Evolutionary conservation across 2,329 filamentous ascomycete genomes (phyloP), one percentile per base, ranked within the genome.

Genomic region (Trichophyton rubrum): DNA sequence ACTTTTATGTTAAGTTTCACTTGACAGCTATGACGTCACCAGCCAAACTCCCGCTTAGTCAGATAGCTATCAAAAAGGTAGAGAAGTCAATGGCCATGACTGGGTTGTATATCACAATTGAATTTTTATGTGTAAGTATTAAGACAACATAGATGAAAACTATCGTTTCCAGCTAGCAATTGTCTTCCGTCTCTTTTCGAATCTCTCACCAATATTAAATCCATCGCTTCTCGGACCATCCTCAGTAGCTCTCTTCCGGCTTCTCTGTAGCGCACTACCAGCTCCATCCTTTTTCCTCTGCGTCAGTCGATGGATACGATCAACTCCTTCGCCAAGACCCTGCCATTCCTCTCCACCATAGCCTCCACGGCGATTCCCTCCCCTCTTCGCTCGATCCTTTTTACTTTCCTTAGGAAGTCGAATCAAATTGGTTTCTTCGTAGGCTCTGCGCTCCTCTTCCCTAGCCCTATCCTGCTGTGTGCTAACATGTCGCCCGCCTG

Each of bases 311-410:
- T 90, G 87, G 73, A 96, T 96, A 51, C 92, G 82, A 74, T 96
- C 89, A 58, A 91, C 83, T 6, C 90, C 90, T 71, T 91, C 86
- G 61, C 89, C 89, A 51, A 99, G 77, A 27, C 87, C 85, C 64
- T 86, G 83, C 89, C 90, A 97, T 71, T 97, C 93, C 75, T 97
- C 93, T 58, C 93, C 93, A 63, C 92, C 92, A 75, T 88, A 96
- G 73, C 79, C 85, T 75, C 68, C 77, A 71, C 78, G 74, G 61
- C 68, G 68, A 38, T 73, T 70, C 41, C 74, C 71, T 17, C 74
- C 72, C 71, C 82, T 84, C 77, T 88, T 86, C 56, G 84, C 81
- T 62, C 79, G 77, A 3, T 96, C 90, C 77, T 95, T 96, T 80
- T 96, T 97, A 75, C 85, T 88, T 73, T 88, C 83, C 68, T 85